Percentiles rank a stretch among this genome's conserved stretches.
Evolutionary conservation across 441 rosid genomes (phyloP).

Genomic region (Lagerstroemia fauriei): DNA sequence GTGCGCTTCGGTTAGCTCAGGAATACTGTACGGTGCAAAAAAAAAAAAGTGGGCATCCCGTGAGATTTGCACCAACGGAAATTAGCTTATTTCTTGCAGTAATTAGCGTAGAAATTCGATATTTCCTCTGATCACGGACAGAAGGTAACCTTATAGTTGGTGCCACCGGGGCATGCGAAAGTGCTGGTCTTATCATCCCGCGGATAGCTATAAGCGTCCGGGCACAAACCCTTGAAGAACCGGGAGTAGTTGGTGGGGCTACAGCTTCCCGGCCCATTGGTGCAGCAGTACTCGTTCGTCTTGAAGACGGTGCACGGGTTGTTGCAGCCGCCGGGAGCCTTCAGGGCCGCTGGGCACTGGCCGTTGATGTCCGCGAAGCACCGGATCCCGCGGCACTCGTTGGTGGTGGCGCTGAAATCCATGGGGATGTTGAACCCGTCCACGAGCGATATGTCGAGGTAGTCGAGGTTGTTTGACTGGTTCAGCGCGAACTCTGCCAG

Average conservation of each 20-base stretch:
- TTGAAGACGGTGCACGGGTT: conserved; percentile 22
- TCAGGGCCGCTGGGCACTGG: conserved; percentile 11
- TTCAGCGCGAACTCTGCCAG: conserved; percentile 28
- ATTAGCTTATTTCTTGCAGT: no score
- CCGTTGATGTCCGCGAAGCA: conserved; percentile 10
- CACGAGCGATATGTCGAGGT: conserved; percentile 26
- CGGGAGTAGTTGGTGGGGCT: conserved; percentile 7
- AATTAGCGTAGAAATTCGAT: background rate
- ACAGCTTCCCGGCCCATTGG: conserved; percentile 6
- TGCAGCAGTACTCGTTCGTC: conserved; percentile 19
- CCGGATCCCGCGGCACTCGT: conserved; percentile 4
- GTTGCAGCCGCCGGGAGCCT: conserved; percentile 25
- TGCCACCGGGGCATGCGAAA: conserved; percentile 13
- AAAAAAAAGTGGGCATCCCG: no score
- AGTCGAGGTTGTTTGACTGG: conserved; percentile 19
- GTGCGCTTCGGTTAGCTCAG: no score
- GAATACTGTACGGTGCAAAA: no score
- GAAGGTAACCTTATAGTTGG: conserved; percentile 17
- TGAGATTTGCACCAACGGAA: no score
- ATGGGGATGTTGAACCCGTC: conserved; percentile 35
- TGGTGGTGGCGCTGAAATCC: conserved; percentile 26
- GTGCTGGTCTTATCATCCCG: conserved; percentile 10
- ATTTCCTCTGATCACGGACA: background rate
- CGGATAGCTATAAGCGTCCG: conserved; percentile 1
- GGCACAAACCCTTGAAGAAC: conserved; percentile 10